A percentile compares a stretch with the other conserved stretches of the same genome.
Evolutionary conservation across 1,284 basidiomycete species (phyloP).

Genomic region (Afroboletus lepidellus): DNA sequence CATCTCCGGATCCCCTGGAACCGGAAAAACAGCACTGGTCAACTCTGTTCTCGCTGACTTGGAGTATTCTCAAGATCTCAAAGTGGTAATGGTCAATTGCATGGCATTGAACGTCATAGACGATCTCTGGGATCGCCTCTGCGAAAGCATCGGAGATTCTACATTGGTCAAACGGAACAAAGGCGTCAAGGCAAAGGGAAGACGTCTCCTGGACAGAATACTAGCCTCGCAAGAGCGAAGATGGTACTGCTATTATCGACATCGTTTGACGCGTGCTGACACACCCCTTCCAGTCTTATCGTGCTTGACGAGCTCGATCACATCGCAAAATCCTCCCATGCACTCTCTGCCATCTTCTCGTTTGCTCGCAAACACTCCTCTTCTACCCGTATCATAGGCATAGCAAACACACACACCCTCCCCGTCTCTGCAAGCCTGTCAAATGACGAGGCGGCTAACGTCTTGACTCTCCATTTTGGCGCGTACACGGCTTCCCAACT

Average conservation of each 20-base stretch:
- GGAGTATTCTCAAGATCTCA: slow-evolving; percentile 37
- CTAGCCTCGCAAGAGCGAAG: slow-evolving; percentile 40
- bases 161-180: slow-evolving; percentile 42
- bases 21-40: slow-evolving; percentile 79
- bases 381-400: slow-evolving; percentile 62
- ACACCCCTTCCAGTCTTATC: slow-evolving; percentile 50
- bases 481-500: slow-evolving; percentile 72
- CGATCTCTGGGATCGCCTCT: slow-evolving; percentile 66
- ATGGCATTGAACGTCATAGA: slow-evolving; percentile 69
- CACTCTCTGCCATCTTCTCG: slow-evolving; percentile 60
- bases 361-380: slow-evolving; percentile 51
- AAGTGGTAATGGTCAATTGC: slow-evolving; percentile 67
- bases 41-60: slow-evolving; percentile 55
- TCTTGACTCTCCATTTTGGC: slow-evolving; percentile 70
- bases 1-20: slow-evolving; percentile 78
- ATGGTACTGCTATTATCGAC: slow-evolving; percentile 47
- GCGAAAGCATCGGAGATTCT: slow-evolving; percentile 49
- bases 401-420: slow-evolving; percentile 82
- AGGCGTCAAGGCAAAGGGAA: slow-evolving; percentile 38
- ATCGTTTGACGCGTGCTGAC: slow-evolving; percentile 2
- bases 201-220: slow-evolving; percentile 44
- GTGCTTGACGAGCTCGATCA: slow-evolving; percentile 81
- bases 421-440: slow-evolving; percentile 40
- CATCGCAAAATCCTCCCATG: slow-evolving; percentile 56
- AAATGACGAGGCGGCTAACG: slow-evolving; percentile 32